phyloP scores from a whole-genome alignment of 352 stramenopile species.

The Phytophthora pinifolia region DNA sequence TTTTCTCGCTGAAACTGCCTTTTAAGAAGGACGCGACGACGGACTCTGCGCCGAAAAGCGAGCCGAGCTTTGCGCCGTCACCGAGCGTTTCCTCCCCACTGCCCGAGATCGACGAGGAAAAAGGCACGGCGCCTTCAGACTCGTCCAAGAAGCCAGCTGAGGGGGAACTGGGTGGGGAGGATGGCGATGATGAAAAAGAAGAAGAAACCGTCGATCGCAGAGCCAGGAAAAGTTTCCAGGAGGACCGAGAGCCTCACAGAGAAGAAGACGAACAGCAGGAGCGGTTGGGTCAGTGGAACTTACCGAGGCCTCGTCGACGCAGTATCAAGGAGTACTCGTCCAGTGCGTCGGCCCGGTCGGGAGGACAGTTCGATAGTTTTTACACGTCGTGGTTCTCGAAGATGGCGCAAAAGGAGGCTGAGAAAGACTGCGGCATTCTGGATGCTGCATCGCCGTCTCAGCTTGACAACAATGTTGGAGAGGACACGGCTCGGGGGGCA shows the following conservation, averaged over 20 bases:
- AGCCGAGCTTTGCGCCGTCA: constrained; percentile 27
- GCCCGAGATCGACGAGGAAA: constrained; percentile 31
- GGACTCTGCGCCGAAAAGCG: constrained; percentile 24
- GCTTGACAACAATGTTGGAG: not conserved
- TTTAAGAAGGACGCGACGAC: constrained; percentile 45
- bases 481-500: not conserved
- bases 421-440: constrained; percentile 14
- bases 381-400: constrained; percentile 76
- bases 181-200: constrained; percentile 54
- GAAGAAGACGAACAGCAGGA: constrained; percentile 54
- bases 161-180: constrained; percentile 42
- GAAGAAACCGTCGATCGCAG: constrained; percentile 13
- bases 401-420: constrained; percentile 43
- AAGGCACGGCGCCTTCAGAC: not conserved
- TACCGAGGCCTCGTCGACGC: constrained; percentile 47
- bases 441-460: not conserved
- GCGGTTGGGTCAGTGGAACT: constrained; percentile 73
- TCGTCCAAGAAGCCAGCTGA: constrained; percentile 11
- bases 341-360: constrained; percentile 40
- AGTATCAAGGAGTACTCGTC: constrained; percentile 44
- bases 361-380: constrained; percentile 66
- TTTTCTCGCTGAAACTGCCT: constrained; percentile 51
- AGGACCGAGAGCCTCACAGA: constrained; percentile 34
- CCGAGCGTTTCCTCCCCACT: constrained; percentile 25
- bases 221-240: constrained; percentile 27